phyloP scores from a whole-genome alignment of 345 rosid genomes.

The Sisymbrium altissimum region DNA sequence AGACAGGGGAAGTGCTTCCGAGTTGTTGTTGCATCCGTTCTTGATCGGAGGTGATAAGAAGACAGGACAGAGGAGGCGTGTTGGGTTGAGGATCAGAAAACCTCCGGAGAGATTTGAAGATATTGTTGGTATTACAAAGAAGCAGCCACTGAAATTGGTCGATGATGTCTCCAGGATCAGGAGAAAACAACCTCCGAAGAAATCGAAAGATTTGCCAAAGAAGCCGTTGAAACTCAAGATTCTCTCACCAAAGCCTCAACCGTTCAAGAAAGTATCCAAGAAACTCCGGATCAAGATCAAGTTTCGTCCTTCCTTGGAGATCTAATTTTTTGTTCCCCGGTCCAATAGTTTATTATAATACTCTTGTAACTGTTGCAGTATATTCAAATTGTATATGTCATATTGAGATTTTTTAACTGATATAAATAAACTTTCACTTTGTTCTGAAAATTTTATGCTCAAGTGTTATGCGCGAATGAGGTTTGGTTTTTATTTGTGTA shows the following conservation, averaged over 20 bases:
- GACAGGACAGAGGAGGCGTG: not conserved
- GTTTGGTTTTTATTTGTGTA: not conserved
- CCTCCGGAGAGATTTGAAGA: not conserved
- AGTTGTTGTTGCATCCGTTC: slow-evolving; percentile 28
- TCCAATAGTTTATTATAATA: not conserved
- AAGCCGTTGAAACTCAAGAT: not conserved
- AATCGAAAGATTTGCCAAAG: not conserved
- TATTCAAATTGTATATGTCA: not conserved
- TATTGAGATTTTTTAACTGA: not conserved
- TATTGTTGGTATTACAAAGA: not conserved
- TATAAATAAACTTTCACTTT: not conserved
- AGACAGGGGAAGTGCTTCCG: slow-evolving; percentile 24
- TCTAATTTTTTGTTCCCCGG: not conserved
- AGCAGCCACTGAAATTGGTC: not conserved
- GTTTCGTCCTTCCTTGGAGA: not conserved
- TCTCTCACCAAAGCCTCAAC: not conserved
- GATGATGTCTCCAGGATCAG: not conserved
- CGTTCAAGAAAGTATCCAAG: not conserved
- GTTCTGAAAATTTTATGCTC: not conserved
- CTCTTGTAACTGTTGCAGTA: not conserved
- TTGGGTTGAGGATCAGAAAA: not conserved
- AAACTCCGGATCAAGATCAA: not conserved
- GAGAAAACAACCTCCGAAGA: not conserved
- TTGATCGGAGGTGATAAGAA: not conserved
- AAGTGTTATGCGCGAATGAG: not conserved